These are phyloP conservation scores for Sporothrix phasma DNA, from an alignment of 2,329 filamentous ascomycete genomes.

Conservation along the genomic window DNA sequence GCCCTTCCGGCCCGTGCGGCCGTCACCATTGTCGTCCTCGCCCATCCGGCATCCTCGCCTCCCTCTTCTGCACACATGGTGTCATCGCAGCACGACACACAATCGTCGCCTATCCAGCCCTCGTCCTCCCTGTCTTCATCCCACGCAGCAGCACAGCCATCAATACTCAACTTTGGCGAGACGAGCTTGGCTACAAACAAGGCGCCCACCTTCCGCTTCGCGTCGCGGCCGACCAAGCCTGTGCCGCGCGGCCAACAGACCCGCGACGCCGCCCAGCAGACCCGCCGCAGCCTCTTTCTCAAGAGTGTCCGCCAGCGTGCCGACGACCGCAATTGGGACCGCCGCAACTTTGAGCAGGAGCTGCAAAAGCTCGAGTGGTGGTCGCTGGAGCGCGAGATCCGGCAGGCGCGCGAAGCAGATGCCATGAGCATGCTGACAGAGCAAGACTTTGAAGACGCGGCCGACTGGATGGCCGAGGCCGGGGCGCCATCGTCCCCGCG, in stretches of 20 bases:
- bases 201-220: constrained; percentile 34
- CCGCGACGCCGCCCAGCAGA: constrained; percentile 53
- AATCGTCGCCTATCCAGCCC: constrained; percentile 34
- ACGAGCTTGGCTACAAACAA: background rate
- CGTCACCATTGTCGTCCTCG: constrained; percentile 51
- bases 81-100: constrained; percentile 27
- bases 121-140: background rate
- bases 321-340: constrained; percentile 50
- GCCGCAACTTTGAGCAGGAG: constrained; percentile 53
- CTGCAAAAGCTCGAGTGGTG: constrained; percentile 34
- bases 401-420: constrained; percentile 31
- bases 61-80: background rate
- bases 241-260: constrained; percentile 50
- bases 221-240: constrained; percentile 45
- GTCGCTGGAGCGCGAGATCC: constrained; percentile 29
- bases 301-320: constrained; percentile 52
- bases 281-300: constrained; percentile 57
- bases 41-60: constrained; percentile 45
- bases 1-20: constrained; percentile 35
- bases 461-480: constrained; percentile 26
- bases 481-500: background rate
- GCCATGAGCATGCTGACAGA: constrained; percentile 35
- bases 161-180: background rate
- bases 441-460: constrained; percentile 42
- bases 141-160: background rate